phyloP scores from a whole-genome alignment of 2,329 filamentous ascomycete species.

The Fusarium sp. region DNA sequence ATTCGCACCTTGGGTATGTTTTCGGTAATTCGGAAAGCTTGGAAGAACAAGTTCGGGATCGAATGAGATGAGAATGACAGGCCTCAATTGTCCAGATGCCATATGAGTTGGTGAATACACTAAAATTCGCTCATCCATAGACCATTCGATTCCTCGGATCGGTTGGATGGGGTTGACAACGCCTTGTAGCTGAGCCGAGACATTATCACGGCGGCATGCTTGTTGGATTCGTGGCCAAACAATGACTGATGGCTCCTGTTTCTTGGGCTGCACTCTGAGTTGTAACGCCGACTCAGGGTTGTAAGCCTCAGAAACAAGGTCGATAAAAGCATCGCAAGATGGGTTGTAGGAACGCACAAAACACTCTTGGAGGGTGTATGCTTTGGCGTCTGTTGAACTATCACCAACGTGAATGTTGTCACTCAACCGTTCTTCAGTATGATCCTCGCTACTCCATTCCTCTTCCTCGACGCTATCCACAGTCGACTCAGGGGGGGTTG shows the following conservation, averaged over 20 bases:
- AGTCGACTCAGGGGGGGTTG: conserved; percentile 8
- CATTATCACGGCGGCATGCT: background rate
- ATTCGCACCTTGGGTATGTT: background rate
- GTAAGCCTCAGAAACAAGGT: conserved; percentile 60
- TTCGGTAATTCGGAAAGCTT: conserved; percentile 29
- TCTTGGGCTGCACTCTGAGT: conserved; percentile 52
- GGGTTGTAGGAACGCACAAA: conserved; percentile 67
- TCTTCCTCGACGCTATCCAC: background rate
- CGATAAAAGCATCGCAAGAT: conserved; percentile 67
- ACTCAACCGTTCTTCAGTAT: conserved; percentile 27
- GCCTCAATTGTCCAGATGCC: conserved; percentile 23
- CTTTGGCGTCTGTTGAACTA: conserved; percentile 54
- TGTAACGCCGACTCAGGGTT: conserved; percentile 56
- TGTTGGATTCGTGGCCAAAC: conserved; percentile 44
- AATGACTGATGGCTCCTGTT: conserved; percentile 1
- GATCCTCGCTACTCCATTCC: conserved; percentile 53
- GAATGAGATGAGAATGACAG: conserved; percentile 48
- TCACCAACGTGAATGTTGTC: conserved; percentile 61
- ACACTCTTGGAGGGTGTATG: conserved; percentile 66
- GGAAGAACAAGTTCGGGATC: conserved; percentile 47
- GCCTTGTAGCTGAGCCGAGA: conserved; percentile 47
- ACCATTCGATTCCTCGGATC: conserved; percentile 56
- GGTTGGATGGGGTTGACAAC: conserved; percentile 52
- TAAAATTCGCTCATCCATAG: conserved; percentile 61
- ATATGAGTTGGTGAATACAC: conserved; percentile 54